These are phyloP conservation scores for Leptographium flavum DNA, from an alignment of 2,329 filamentous ascomycete genomes.

Conservation along the genomic window DNA sequence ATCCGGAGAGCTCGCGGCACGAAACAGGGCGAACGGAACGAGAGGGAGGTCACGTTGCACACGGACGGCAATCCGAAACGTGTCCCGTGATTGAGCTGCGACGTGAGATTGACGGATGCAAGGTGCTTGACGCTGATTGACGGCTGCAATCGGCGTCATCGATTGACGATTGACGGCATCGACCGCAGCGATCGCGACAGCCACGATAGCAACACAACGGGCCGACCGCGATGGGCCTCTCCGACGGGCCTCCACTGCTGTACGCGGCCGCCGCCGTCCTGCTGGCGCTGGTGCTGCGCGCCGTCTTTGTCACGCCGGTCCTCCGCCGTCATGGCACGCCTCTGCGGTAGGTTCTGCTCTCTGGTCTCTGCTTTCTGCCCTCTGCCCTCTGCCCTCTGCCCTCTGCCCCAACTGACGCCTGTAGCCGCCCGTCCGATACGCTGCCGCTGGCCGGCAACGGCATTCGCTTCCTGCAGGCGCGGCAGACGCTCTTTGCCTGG, in stretches of 20 bases:
- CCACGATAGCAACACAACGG: not conserved
- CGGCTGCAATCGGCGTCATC: no score
- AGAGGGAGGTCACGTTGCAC: no score
- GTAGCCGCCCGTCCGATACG: constrained; percentile 33
- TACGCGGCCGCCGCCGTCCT: constrained; percentile 6
- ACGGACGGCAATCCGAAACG: no score
- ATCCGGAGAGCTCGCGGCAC: no score
- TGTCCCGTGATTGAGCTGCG: no score
- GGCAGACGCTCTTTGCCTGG: constrained; percentile 47
- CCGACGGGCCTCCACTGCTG: constrained; percentile 3
- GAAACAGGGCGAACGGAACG: no score
- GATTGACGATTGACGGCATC: not conserved
- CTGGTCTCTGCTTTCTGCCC: not conserved
- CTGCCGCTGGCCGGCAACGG: constrained; percentile 46
- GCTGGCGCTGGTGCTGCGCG: constrained; percentile 1
- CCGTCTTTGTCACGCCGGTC: constrained; percentile 8
- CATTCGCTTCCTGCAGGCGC: constrained; percentile 42
- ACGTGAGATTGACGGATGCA: no score
- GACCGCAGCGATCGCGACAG: not conserved
- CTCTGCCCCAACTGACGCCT: not conserved
- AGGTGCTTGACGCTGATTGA: no score
- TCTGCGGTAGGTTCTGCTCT: constrained; percentile 3
- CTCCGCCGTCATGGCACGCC: constrained; percentile 11
- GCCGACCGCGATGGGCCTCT: constrained; percentile 6
- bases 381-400: not conserved